Conservation (phyloP, 164 flowering plant species). For the Nymphaea colorata region DNA sequence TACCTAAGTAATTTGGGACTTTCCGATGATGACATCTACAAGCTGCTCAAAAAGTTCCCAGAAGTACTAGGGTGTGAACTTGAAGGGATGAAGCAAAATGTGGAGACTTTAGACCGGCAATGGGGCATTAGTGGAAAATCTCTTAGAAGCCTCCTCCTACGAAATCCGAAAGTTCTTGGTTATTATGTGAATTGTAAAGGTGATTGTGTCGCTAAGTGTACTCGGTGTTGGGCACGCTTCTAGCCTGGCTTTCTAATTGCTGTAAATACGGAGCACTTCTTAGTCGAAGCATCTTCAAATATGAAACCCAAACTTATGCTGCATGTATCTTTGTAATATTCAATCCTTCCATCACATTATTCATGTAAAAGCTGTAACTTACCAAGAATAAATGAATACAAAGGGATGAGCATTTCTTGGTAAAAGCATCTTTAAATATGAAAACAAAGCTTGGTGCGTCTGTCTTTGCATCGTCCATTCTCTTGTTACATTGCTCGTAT, state of each 20-base stretch:
- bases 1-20: constrained; percentile 61
- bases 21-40: constrained; percentile 60
- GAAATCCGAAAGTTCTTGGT: constrained; percentile 88
- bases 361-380: too few species aligned
- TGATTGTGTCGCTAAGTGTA: constrained; percentile 83
- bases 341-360: too few species aligned
- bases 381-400: too few species aligned
- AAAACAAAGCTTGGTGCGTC: too few species aligned
- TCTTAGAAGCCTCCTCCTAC: constrained; percentile 60
- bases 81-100: constrained; percentile 55
- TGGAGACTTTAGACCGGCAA: constrained; percentile 38
- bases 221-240: constrained; percentile 95
- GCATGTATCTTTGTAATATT: too few species aligned
- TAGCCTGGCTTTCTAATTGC: constrained; percentile 14
- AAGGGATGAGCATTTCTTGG: too few species aligned
- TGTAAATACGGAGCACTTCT: too few species aligned
- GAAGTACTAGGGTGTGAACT: constrained; percentile 92
- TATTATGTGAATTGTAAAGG: constrained; percentile 91
- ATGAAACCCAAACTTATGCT: too few species aligned
- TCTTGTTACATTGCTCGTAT: too few species aligned
- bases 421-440: too few species aligned
- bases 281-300: too few species aligned
- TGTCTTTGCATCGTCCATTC: too few species aligned
- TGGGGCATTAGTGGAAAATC: constrained; percentile 89
- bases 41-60: constrained; percentile 86